A percentile compares a stretch with the other conserved stretches of the same genome.
phyloP scores from a whole-genome alignment of 2,329 filamentous ascomycete species.

The Cordyceps fumosorosea region DNA sequence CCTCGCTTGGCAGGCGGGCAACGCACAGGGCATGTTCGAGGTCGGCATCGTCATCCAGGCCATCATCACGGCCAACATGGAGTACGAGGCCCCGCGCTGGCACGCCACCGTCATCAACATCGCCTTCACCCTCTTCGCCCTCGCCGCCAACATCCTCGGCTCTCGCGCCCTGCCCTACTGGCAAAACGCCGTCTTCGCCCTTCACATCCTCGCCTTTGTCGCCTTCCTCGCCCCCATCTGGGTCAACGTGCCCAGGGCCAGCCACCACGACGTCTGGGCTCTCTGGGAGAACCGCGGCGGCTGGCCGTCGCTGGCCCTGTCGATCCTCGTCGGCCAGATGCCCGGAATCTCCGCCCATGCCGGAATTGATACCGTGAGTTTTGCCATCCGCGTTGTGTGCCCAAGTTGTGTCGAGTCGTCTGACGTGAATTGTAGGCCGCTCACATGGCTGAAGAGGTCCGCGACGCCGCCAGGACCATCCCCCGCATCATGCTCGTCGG shows the following conservation, averaged over 20 bases:
- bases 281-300: slow-evolving; percentile 15
- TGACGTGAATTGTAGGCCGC: slow-evolving; percentile 10
- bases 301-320: slow-evolving; percentile 12
- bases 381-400: background rate
- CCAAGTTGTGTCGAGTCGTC: no score
- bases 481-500: slow-evolving; percentile 13
- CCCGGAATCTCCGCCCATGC: slow-evolving; percentile 13
- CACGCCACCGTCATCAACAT: slow-evolving; percentile 15
- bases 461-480: slow-evolving; percentile 14
- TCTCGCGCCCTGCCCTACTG: slow-evolving; percentile 12
- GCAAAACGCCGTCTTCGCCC: slow-evolving; percentile 15
- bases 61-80: slow-evolving; percentile 14
- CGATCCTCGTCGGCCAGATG: slow-evolving; percentile 16
- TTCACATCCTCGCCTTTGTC: slow-evolving; percentile 14
- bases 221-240: slow-evolving; percentile 15
- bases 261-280: slow-evolving; percentile 14
- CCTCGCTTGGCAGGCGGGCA: slow-evolving; percentile 17
- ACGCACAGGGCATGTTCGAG: slow-evolving; percentile 14
- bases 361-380: slow-evolving; percentile 15
- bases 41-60: slow-evolving; percentile 15
- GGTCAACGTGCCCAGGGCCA: slow-evolving; percentile 14
- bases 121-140: slow-evolving; percentile 6
- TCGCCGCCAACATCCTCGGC: slow-evolving; percentile 12
- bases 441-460: slow-evolving; percentile 17
- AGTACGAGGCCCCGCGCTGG: slow-evolving; percentile 13